Conservation (phyloP, 2,329 filamentous ascomycete species). For the Paramyrothecium sp. region DNA sequence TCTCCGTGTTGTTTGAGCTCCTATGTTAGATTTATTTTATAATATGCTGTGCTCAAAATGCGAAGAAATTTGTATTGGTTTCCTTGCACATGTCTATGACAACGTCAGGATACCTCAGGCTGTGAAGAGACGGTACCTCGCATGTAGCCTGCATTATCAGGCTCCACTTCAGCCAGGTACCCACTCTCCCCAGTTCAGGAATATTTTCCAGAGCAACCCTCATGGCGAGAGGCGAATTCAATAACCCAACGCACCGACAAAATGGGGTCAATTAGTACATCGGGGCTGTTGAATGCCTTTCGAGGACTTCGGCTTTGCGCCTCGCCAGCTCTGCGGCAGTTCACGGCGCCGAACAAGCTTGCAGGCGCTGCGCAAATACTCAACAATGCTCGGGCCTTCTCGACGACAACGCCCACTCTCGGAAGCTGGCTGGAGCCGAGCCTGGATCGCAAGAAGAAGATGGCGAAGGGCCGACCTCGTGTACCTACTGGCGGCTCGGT, state of each 20-base stretch:
- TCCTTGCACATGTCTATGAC: no score
- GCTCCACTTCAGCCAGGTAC: conserved; percentile 8
- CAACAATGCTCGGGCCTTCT: conserved; percentile 64
- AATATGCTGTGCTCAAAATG: no score
- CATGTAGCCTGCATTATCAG: conserved; percentile 16
- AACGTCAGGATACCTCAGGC: no score
- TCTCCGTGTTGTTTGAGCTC: no score
- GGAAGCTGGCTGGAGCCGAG: conserved; percentile 83
- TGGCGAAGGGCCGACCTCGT: conserved; percentile 86
- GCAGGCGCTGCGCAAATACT: conserved; percentile 31
- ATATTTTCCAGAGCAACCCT: conserved; percentile 32
- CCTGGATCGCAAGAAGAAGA: conserved; percentile 73
- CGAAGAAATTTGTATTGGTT: no score
- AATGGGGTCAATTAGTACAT: conserved; percentile 46
- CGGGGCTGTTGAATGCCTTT: conserved; percentile 49
- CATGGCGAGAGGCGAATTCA: conserved; percentile 16
- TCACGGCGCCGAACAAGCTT: conserved; percentile 27
- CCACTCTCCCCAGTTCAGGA: conserved; percentile 10
- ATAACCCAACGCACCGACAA: conserved; percentile 23
- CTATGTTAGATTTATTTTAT: no score
- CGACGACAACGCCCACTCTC: conserved; percentile 58
- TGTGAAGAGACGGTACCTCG: not conserved
- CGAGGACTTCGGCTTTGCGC: conserved; percentile 45
- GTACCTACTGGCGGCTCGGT: conserved; percentile 88
- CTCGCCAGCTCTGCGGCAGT: conserved; percentile 36